Conservation (phyloP, 768 basidiomycete genomes). For the Lentinus brumalis region DNA sequence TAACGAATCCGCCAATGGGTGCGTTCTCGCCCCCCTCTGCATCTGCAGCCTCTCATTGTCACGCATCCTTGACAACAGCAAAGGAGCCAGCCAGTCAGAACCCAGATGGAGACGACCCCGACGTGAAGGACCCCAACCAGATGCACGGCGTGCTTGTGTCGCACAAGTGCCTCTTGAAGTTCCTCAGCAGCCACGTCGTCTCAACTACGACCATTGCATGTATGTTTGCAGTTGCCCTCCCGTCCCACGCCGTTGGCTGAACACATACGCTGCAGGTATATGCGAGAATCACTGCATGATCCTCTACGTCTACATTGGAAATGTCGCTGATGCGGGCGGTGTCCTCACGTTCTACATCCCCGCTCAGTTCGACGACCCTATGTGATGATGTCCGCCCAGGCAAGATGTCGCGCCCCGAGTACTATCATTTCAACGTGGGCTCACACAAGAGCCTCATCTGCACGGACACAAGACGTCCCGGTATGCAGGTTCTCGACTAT, state of each 20-base stretch:
- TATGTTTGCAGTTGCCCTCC: constrained; percentile 37
- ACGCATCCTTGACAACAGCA: constrained; percentile 10
- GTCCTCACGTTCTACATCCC: constrained; percentile 90
- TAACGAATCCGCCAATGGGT: constrained; percentile 64
- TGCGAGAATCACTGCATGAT: constrained; percentile 85
- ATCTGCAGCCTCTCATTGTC: not conserved
- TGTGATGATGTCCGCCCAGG: not conserved
- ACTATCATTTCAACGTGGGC: too few relatives aligned
- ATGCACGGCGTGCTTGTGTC: constrained; percentile 70
- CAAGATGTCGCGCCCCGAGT: not conserved
- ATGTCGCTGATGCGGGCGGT: constrained; percentile 75
- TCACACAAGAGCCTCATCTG: too few relatives aligned
- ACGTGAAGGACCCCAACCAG: constrained; percentile 52
- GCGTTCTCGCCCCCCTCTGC: not conserved
- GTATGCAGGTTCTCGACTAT: too few relatives aligned
- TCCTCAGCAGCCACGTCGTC: constrained; percentile 77
- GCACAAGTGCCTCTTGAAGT: constrained; percentile 75
- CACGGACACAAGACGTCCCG: too few relatives aligned
- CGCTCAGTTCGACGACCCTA: constrained; percentile 63
- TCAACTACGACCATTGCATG: constrained; percentile 86
- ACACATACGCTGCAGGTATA: constrained; percentile 50
- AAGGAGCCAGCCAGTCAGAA: constrained; percentile 26
- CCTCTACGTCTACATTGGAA: constrained; percentile 87
- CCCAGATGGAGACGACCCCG: constrained; percentile 34
- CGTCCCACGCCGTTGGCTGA: not conserved